These are phyloP conservation scores for Schwanniomyces etchellsii DNA, from an alignment of 1,139 yeast species.

Conservation along the genomic window DNA sequence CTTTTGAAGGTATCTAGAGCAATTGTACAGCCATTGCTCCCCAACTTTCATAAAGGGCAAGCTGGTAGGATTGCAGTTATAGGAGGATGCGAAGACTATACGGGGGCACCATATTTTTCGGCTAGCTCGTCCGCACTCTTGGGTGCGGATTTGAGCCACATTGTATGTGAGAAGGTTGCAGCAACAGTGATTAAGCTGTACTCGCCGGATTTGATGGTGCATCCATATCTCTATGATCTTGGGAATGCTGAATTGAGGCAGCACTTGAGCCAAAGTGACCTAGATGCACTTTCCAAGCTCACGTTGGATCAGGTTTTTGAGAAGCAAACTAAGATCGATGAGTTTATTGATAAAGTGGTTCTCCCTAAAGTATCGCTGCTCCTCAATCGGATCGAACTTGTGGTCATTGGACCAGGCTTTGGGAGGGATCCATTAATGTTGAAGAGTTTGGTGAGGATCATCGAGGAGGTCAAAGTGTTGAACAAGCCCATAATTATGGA, in stretches of 20 bases:
- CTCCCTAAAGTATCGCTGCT: slow-evolving; percentile 52
- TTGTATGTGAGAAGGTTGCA: slow-evolving; percentile 75
- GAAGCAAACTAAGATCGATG: slow-evolving; percentile 16
- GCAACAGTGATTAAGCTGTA: slow-evolving; percentile 79
- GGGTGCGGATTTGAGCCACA: slow-evolving; percentile 87
- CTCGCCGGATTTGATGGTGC: slow-evolving; percentile 94
- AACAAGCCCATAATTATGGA: slow-evolving; percentile 71
- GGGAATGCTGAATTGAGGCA: slow-evolving; percentile 15
- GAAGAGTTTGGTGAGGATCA: slow-evolving; percentile 49
- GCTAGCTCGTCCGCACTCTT: slow-evolving; percentile 77
- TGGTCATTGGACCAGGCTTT: slow-evolving; percentile 90
- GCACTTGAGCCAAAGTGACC: slow-evolving; percentile 10
- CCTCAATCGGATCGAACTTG: slow-evolving; percentile 66
- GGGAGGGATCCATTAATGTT: slow-evolving; percentile 77
- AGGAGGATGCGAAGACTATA: slow-evolving; percentile 93
- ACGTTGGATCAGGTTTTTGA: slow-evolving; percentile 17
- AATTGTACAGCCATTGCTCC: slow-evolving; percentile 71
- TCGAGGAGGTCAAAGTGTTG: slow-evolving; percentile 48
- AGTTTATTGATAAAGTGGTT: slow-evolving; percentile 35
- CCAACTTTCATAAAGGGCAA: slow-evolving; percentile 83
- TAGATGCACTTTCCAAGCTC: slow-evolving; percentile 10
- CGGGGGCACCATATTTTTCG: slow-evolving; percentile 94
- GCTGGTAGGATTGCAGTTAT: slow-evolving; percentile 82
- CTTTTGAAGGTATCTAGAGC: slow-evolving; percentile 42
- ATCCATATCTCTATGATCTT: slow-evolving; percentile 64